Conservation (phyloP, 2,329 filamentous ascomycete species). For the Aspergillus neoniger region DNA sequence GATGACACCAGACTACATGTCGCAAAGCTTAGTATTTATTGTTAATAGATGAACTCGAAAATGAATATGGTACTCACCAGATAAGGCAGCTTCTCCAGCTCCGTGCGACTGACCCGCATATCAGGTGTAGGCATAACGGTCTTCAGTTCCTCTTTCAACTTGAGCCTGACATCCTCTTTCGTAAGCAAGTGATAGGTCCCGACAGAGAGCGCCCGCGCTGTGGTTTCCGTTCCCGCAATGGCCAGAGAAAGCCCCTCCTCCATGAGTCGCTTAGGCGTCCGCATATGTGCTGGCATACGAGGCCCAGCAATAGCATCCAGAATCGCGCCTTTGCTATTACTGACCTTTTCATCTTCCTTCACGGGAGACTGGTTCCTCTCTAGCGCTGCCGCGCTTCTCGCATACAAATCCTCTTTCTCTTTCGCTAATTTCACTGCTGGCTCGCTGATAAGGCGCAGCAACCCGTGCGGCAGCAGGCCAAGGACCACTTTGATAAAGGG, state of each 20-base stretch:
- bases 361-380: not conserved
- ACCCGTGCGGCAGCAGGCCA: slow-evolving; percentile 17
- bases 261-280: slow-evolving; percentile 30
- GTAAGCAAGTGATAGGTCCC: slow-evolving; percentile 13
- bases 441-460: slow-evolving; percentile 16
- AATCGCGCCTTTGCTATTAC: slow-evolving; percentile 8
- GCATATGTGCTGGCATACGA: slow-evolving; percentile 22
- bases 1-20: slow-evolving; percentile 12
- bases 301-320: slow-evolving; percentile 20
- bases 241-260: slow-evolving; percentile 13
- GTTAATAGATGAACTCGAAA: not conserved
- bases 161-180: slow-evolving; percentile 29
- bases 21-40: not conserved
- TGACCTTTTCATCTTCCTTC: not conserved
- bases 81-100: slow-evolving; percentile 12
- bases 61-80: slow-evolving; percentile 1
- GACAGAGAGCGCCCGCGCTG: slow-evolving; percentile 21
- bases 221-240: slow-evolving; percentile 22
- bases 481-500: slow-evolving; percentile 25
- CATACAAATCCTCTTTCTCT: slow-evolving; percentile 20
- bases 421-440: slow-evolving; percentile 15
- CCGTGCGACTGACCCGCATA: not conserved
- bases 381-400: slow-evolving; percentile 10
- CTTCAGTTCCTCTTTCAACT: slow-evolving; percentile 2
- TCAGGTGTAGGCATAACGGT: slow-evolving; percentile 7